Evolutionary conservation across 2,329 filamentous ascomycete species (phyloP), one percentile per base, ranked within the genome.

Genomic region (Dendrostoma leiphaemia): DNA sequence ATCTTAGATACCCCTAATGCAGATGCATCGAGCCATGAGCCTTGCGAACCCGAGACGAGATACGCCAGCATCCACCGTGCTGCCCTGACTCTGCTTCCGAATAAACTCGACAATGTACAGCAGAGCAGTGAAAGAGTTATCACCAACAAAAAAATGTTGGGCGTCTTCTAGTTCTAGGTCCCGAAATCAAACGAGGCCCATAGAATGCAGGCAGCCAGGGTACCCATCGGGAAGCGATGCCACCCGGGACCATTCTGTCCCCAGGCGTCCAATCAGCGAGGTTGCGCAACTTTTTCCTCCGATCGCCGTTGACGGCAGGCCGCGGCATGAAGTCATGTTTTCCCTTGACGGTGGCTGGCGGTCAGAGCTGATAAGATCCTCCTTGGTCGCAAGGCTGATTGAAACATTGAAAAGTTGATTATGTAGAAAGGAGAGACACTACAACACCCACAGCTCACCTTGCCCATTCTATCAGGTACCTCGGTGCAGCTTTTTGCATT

Each of bases 101-200:
- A 19, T 46, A 6, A 13, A 3, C 41, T 17, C 24, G 15, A 29
- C 13, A n/a, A n/a, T n/a, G n/a, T n/a, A n/a, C n/a, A n/a, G n/a
- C n/a, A n/a, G n/a, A n/a, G n/a, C n/a, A n/a, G 37, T 8, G 3
- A 23, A 41, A 41, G 7, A 13, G 19, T 13, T 44, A 31, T 26
- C 23, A 45, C 13, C 23, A 35, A 50, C 44, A 24, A 38, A 32
- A 51, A 51, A 44, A 17, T 51, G 48, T 51, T 51, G 48, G 40
- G 48, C 48, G 48, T 17, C 38, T 13, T 21, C 48, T 17, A 51
- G 29, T 51, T 51, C 29, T 51, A 51, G 48, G 41, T 21, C 29
- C 48, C 48, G 48, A 51, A 10, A 6, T 21, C 8, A 44, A n/a
- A 12, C 44, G 17, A 31, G 29, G 24, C 44, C 44, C 44, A 46